Evolutionary conservation across 2,329 filamentous ascomycete species (phyloP).

Genomic region (Ophiostoma pallidulum): DNA sequence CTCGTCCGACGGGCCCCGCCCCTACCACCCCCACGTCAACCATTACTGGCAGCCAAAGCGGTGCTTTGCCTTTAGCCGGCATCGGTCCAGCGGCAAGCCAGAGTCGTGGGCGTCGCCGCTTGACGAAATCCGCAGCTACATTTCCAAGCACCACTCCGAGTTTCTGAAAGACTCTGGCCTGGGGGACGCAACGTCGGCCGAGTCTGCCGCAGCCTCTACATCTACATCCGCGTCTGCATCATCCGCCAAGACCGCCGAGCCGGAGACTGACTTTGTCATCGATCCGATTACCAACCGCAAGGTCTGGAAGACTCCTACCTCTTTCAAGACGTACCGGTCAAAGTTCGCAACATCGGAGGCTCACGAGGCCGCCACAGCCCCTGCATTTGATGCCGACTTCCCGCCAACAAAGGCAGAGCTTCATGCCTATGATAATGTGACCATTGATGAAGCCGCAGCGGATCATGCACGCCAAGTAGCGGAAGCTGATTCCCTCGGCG

Average conservation of each 20-base stretch:
- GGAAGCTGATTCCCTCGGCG: background rate
- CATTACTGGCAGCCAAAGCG: slow-evolving; percentile 29
- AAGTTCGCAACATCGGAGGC: slow-evolving; percentile 24
- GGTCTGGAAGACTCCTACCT: slow-evolving; percentile 26
- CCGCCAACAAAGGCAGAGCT: slow-evolving; percentile 24
- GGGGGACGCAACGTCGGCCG: slow-evolving; percentile 3
- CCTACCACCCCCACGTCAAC: slow-evolving; percentile 31
- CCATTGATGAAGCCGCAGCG: slow-evolving; percentile 5
- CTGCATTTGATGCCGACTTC: slow-evolving; percentile 3
- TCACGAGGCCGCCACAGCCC: background rate
- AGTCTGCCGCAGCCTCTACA: background rate
- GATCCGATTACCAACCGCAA: slow-evolving; percentile 53
- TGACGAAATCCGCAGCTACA: slow-evolving; percentile 27
- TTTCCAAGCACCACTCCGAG: slow-evolving; percentile 18
- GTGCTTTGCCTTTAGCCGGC: slow-evolving; percentile 15
- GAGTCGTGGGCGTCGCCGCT: slow-evolving; percentile 25
- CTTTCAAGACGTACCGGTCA: slow-evolving; percentile 27
- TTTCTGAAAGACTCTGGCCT: slow-evolving; percentile 9
- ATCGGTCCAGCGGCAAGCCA: slow-evolving; percentile 19
- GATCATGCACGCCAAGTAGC: background rate
- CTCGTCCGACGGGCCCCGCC: slow-evolving; percentile 25
- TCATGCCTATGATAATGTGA: slow-evolving; percentile 23
- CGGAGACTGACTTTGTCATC: slow-evolving; percentile 33
- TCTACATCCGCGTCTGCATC: slow-evolving; percentile 14
- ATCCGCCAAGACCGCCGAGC: background rate